Evolutionary conservation across 2,329 filamentous ascomycete species (phyloP), one percentile per base, ranked within the genome.

Genomic region (Knoxdaviesia capensis): DNA sequence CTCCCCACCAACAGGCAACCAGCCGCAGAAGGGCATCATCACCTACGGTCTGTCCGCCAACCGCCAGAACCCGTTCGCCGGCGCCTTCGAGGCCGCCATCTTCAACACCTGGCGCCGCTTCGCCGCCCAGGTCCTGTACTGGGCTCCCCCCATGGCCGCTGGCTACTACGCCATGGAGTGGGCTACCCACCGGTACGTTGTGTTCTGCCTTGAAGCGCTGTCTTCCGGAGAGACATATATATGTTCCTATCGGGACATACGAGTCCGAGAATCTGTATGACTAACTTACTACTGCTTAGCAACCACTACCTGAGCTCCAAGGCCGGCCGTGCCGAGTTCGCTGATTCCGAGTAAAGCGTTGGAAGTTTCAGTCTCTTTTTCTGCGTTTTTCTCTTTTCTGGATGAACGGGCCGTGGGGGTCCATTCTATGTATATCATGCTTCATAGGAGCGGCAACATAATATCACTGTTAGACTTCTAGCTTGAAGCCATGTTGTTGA

Each of bases 81-180:
- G 83, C 54, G 68, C 79, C 46, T 62, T 71, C 49, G 66, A 88
- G 61, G 81, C 79, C 51, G 88, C 87, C 56, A 65, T 96, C 68
- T 96, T 96, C 79, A 98, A 98, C 74, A 79, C 76, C 53, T 92
- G 81, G 73, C 79, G 90, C 62, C 77, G 90, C 55, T 82, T 80
- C 64, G 78, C 77, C 59, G 62, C 71, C 52, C 90, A 96, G 70
- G 76, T 93, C 52, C 76, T 96, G 52, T 98, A 87, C 73, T 77
- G 87, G 62, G 71, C 78, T 30, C 82, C 90, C 46, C 80, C 87
- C 35, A 65, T 94, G 52, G 54, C 90, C 49, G 61, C 69, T 51
- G 86, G 73, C 51, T 98, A 96, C 68, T 75, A 77, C 57, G 58
- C 75, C 50, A 82, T 96, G 79, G 65, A 81, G 58, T 98, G 90